Conservation (phyloP, 805 yeast genomes). For the Teunomyces panamensis region DNA sequence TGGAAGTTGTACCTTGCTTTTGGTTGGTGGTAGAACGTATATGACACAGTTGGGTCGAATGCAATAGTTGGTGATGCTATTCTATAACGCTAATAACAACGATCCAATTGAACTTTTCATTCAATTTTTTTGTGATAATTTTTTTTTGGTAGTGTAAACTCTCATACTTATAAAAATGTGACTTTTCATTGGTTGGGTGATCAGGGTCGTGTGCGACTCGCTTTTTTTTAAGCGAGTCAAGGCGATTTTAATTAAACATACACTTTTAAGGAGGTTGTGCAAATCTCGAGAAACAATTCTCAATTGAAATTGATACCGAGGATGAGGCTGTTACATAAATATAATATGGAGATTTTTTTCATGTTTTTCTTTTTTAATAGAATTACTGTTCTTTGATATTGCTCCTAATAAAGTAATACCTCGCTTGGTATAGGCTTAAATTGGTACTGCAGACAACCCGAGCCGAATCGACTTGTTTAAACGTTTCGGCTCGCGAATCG, state of each 20-base stretch:
- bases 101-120: conserved; percentile 4
- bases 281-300: too few relatives aligned
- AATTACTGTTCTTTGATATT: background rate
- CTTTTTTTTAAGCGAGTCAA: background rate
- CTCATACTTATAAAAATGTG: conserved; percentile 3
- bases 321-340: background rate
- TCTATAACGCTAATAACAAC: conserved; percentile 4
- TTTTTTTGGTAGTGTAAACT: conserved; percentile 3
- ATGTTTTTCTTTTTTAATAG: background rate
- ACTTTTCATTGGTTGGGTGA: conserved; percentile 2
- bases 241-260: too few relatives aligned
- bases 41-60: background rate
- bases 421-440: conserved; percentile 2
- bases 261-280: too few relatives aligned
- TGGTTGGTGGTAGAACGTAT: background rate
- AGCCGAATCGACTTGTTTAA: too few relatives aligned
- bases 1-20: background rate
- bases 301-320: too few relatives aligned
- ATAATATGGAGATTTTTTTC: background rate
- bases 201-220: background rate
- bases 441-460: background rate
- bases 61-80: conserved; percentile 4
- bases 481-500: too few relatives aligned
- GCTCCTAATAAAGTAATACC: background rate
- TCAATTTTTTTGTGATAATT: conserved; percentile 3